Evolutionary conservation across 352 stramenopile species (phyloP), one percentile per base, ranked within the genome.

Genomic region (Pythium coloratum): DNA sequence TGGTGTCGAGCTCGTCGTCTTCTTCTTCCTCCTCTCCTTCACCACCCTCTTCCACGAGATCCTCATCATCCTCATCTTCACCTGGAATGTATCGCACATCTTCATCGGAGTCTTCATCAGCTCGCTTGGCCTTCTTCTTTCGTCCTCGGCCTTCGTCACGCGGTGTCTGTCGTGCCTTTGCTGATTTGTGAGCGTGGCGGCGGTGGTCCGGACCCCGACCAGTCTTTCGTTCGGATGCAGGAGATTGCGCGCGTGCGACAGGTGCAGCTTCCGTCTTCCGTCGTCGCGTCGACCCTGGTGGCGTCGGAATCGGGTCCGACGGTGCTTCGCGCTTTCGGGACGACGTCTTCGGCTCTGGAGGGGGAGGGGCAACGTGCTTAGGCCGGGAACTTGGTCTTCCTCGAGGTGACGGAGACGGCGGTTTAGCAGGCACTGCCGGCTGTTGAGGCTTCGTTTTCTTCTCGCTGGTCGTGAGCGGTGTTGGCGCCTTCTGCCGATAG

Each of bases 1-100:
- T 95, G 16, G 78, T 77, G 59, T 95, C 86, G 4, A 92, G 70
- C 64, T 94, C 85, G 20, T 77, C 88, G 1, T 89, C 78, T 0
- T 77, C 64, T n/a, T 72, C 66, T 30, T 51, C 66, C 0, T 76
- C 64, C n/a, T 68, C 66, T 30, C 47, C 66, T 49, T 69, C 72
- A 7, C 73, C 65, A 9, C 46, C 53, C 16, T 33, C 59, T 53
- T 30, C 46, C 46, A 53, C 16, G 20, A 53, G 46, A 13, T 70
- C 64, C 1, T 59, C 64, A 9, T 69, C 63, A 12, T 65, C 66
- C 9, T 78, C 64, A 6, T 53, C 44, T 33, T 59, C 32, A 9
- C 51, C 66, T 36, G 32, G 50, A 18, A 51, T 18, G 5, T 59
- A 8, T 3, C 69, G 55, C 51, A 54, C 63, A 28, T 62, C 59